Base-by-base conservation (phyloP, 768 basidiomycete genomes). In the Chalciporus piperatus region DNA sequence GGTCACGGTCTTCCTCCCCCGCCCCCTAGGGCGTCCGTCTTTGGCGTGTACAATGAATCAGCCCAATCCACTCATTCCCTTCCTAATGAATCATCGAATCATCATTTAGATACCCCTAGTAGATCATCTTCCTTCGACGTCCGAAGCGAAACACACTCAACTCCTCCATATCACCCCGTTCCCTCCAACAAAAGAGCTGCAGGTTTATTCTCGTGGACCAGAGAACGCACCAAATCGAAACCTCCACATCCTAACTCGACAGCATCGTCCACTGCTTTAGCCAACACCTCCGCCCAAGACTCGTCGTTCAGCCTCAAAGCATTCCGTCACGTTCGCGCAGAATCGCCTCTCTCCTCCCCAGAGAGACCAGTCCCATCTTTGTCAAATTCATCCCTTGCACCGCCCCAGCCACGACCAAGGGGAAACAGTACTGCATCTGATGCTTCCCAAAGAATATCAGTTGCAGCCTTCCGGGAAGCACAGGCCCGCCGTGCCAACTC, bases 401-500 rank as follows among this genome's bases (percentile, higher is more conserved):
- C 74, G 11, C 71, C 64, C 6, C 61, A 61, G 7, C 63, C 77
- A 17, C 78, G 84, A 2, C 79, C 82, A 14, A 78, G 87, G 58
- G 80, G 76, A 19, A 71, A 73, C 40, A 85, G 85, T 65, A 59
- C 74, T 54, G 76, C 78, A 16, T 85, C 85, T 3, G 84, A 87
- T 37, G 73, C 81, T 6, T 83, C 83, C 2, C 87, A 88, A 55
- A 79, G 87, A 47, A 90, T 91, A 22, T 86, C 86, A 8, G 84
- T 91, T 28, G 89, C 87, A 3, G 89, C 89, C 3, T 91, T 91
- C 63, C 80, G 85, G 48, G 88, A 90, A 72, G 86, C 80, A 17
- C 85, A 88, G 50, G 84, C 87, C 4, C 72, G 87, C 57, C 67
- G 74, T 23, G 75, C 84, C 12, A 80, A 77, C 47, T 87, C 85